Evolutionary conservation across 1,284 basidiomycete genomes (phyloP), one percentile per base, ranked within the genome.

Genomic region (Gymnopus androsaceus): DNA sequence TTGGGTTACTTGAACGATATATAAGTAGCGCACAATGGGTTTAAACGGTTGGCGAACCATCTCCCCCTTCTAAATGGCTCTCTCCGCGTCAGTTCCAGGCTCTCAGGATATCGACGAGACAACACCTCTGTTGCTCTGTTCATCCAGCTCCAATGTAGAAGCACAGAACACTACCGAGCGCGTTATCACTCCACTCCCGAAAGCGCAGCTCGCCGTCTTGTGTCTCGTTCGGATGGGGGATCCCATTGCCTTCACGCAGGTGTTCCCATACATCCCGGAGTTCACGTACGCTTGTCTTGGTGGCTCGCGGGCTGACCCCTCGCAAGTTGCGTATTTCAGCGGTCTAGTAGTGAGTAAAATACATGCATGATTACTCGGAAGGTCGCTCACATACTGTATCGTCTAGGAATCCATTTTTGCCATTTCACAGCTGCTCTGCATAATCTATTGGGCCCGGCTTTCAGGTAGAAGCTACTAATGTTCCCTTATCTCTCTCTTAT

Each of bases 371-470:
- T 25, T 40, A 51, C 3, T 46, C 33, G 15, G 17, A 8, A 42
- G 28, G 12, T 23, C 23, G 17, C 37, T 51, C 14, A 52, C 17
- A 6, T 15, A 33, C 14, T n/a, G 19, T 15, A 11, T 1, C 41
- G 17, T 34, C 17, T 58, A 83, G 82, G 83, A 85, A 66, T 84
- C 81, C 59, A 71, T 73, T 9, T 87, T 86, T 66, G 78, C 83
- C 14, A 57, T 84, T 25, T 71, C 79, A 4, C 84, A 87, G 61
- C 68, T 87, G 9, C 62, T 75, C 17, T 78, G 80, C n/a, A 84
- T 86, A 51, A 84, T 83, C 61, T 79, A 79, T 9, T 85, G 81
- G 81, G 82, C 82, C 1, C 72, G 71, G 45, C 60, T 84, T 27
- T 85, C 83, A 53, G 81, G 83, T 21, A 19, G n/a, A 73, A 49